Conservation (phyloP, 345 rosid species). For the Gossypium arboreum region DNA sequence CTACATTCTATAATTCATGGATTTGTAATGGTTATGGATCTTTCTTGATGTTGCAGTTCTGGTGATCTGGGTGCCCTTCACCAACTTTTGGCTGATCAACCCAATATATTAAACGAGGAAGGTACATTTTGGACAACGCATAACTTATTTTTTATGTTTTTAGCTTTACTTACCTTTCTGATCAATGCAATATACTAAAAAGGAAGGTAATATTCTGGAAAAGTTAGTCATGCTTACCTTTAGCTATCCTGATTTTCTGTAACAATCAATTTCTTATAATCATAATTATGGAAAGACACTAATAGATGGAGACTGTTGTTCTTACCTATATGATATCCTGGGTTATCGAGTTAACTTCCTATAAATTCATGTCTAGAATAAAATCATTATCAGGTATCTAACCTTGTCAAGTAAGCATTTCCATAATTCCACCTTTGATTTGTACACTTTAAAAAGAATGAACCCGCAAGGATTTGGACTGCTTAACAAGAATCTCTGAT, state of each 20-base stretch:
- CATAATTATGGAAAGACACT: not conserved
- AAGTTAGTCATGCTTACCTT: not conserved
- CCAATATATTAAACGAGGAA: conserved; percentile 70
- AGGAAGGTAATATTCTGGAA: conserved; percentile 48
- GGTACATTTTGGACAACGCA: conserved; percentile 30
- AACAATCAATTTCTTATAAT: not conserved
- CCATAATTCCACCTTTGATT: not conserved
- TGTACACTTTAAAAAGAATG: not conserved
- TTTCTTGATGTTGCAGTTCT: conserved; percentile 36
- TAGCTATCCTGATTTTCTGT: not conserved
- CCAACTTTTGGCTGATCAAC: conserved; percentile 75
- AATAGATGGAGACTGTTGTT: not conserved
- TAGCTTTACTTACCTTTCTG: conserved; percentile 23
- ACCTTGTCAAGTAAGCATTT: not conserved
- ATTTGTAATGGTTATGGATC: not conserved
- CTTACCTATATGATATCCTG: not conserved
- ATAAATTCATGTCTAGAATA: not conserved
- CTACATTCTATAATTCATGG: not conserved
- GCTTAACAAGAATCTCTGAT: not conserved
- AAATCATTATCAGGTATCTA: not conserved
- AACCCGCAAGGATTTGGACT: not conserved
- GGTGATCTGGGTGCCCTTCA: conserved; percentile 58
- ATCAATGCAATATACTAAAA: conserved; percentile 72
- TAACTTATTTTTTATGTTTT: not conserved
- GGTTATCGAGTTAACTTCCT: not conserved